Base-by-base conservation (phyloP, 768 basidiomycete genomes). In the Phylloporus sp. region DNA sequence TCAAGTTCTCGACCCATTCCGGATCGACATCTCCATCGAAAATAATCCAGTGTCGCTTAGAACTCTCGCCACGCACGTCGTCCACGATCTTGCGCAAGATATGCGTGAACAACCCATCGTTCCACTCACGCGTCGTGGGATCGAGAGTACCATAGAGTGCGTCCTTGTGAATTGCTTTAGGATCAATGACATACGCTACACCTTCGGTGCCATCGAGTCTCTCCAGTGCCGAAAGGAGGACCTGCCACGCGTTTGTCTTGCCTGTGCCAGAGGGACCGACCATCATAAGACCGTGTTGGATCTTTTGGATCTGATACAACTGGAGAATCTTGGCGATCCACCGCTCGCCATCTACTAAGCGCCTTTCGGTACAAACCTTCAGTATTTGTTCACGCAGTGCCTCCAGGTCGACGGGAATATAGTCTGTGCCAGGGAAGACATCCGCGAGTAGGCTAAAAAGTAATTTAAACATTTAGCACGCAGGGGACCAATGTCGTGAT, bases 221-320 rank as follows among this genome's bases (percentile, higher is more conserved):
- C 67, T 97, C 91, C 45, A 98, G 76, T 1, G 97, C 95, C 8
- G 85, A 81, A 24, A 99, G 78, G 4, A 99, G 77, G 38, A 97
- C 91, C 62, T 88, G 88, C 97, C 97, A 98, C 0, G 97, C 95
- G 58, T 94, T 90, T 2, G 90, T 95, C 72, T 99, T 99, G 27
- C 97, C 97, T 43, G 82, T 93, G 24, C 95, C 97, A 11, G 97
- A 97, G 1, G 97, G 87, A 1, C 97, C 95, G 26, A 99, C 97
- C 93, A 99, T 97, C 97, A 99, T 98, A 36, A 99, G 77, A 71
- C 97, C 97, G 70, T 99, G 97, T 60, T 98, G 95, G 56, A 98
- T 99, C 74, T 94, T 97, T 73, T 99, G 97, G 53, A 99, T 98
- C 69, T 98, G 97, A 70, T 97, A 98, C 5, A 99, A 80, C 66